Base-by-base conservation (phyloP, 176 grass and related monocot genomes). In the Eleusine coracana region DNA sequence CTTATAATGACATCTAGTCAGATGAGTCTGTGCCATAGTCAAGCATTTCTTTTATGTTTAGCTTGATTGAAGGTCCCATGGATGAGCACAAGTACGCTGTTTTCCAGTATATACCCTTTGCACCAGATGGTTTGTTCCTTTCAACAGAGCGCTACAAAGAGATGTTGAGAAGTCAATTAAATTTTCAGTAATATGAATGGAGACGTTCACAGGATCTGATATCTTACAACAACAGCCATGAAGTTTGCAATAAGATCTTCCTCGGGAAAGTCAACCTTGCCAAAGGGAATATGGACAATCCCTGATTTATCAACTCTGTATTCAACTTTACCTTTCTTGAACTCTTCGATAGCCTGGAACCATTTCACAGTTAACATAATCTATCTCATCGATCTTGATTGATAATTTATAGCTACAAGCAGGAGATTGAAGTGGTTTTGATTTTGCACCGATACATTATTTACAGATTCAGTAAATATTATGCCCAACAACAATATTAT, bases 261-360 rank as follows among this genome's bases (percentile, higher is more conserved):
- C 3, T 99, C 93, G 37, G 93, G 74, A 83, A 99, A 96, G 71
- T 92, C 86, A 83, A 81, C 86, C 88, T 96, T 96, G 64, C 97
- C 97, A 44, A 94, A 96, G 64, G 94, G 91, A 67, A 99, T 81
- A 84, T 99, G 97, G 37, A 92, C 93, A 68, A 96, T 96, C 77
- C 97, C 93, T 20, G 97, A 87, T 84, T 99, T 99, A 62, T 99
- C 97, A 48, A 94, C 93, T 84, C 97, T 90, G 83, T 90, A 99
- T 89, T 99, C 97, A 18, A 99, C 97, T 90, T 96, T 99, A 45
- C 97, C 97, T 87, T 92, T 96, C 89, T 96, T 99, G 78, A 99
- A 99, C 65, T 99, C 97, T 75, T 94, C 87, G 41, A 99, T 94
- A 75, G 97, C 97, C 97, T 99, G 89, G 28, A 92, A 89, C 10